Base-by-base conservation (phyloP, 805 yeast species). In the Kodamaea leandrae region DNA sequence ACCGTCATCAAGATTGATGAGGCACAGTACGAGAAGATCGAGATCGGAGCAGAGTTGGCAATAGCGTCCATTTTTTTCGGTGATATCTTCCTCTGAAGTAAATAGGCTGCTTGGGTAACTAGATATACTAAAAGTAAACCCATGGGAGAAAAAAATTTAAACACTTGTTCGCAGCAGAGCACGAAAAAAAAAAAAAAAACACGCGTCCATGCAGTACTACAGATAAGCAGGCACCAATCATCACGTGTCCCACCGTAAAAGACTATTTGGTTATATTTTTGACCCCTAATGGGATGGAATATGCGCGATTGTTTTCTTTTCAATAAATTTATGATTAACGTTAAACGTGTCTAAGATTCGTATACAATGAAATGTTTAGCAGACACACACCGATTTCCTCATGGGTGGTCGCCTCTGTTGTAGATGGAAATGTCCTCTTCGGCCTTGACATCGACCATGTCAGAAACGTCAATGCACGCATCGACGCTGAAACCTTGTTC, bases 1-100 rank as follows among this genome's bases (percentile, higher is more conserved):
- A 90, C 89, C 21, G 99, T 93, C 99, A 93, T 93, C 62, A 93
- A 71, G 52, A 93, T 93, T 17, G 99, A 93, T 16, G 99, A 86
- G 41, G 76, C 73, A 76, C 99, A 93, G 79, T 93, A 93, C 26
- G 85, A 76, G 44, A 82, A 59, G 54, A 86, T 86, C 37, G 95
- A 84, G 44, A 85, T 57, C 8, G 83, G 82, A 6, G 79, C 82
- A 10, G 79, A 74, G 59, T 77, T 78, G 46, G 74, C 75, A 28
- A 69, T 46, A 20, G 72, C 60, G 36, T 68, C 72, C 72, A 67
- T 66, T 24, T 24, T 47, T 3, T 37, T 28, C 15, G 41, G 19
- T 23, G 29, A 17, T 39, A 34, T 39, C 54, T 58, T 63, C 34
- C 51, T 51, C 41, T 54, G 59, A 24, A 61, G 35, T 9, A 63